Conservation (phyloP, 352 stramenopile species). For the Pythium aristosporum region DNA sequence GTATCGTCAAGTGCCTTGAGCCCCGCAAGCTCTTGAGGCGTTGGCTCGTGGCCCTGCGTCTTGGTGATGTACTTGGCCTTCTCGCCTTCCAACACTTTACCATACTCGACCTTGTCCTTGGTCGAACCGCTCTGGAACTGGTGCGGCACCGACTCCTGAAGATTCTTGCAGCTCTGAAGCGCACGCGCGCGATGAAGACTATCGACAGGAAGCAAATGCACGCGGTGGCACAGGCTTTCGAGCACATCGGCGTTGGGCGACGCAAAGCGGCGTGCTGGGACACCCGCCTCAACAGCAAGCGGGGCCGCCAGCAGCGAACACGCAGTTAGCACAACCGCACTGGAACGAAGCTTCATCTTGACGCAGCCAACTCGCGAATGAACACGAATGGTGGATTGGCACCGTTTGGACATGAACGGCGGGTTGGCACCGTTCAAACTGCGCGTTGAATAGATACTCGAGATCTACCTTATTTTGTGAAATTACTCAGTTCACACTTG, state of each 20-base stretch:
- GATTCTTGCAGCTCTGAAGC: background rate
- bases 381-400: no score
- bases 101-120: conserved; percentile 1
- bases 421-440: no score
- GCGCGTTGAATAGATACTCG: no score
- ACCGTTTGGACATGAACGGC: no score
- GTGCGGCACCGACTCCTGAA: background rate
- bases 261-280: background rate
- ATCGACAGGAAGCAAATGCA: conserved; percentile 3
- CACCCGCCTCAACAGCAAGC: no score
- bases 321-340: no score
- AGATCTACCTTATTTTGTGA: no score
- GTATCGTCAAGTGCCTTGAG: background rate
- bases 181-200: background rate
- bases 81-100: background rate
- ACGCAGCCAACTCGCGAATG: no score
- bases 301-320: no score
- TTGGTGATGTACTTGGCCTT: background rate
- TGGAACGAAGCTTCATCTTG: no score
- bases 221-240: background rate
- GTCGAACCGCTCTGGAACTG: background rate
- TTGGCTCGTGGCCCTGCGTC: background rate
- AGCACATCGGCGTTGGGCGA: background rate
- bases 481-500: no score
- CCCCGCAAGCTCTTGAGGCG: background rate